Conservation (phyloP, 306 rosid species). For the Sesbania bispinosa region DNA sequence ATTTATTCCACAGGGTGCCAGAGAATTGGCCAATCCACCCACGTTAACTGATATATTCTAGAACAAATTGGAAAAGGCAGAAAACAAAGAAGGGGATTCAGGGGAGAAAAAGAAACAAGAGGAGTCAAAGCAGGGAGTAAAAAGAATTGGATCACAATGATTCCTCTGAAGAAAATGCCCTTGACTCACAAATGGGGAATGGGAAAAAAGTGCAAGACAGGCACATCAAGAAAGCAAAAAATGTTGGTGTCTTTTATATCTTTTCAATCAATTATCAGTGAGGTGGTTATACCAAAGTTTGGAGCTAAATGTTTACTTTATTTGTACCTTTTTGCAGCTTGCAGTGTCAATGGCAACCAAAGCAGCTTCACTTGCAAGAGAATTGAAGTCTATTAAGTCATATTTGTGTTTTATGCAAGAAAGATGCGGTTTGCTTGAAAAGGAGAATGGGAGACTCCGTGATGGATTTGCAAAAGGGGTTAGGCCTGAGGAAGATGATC, state of each 20-base stretch:
- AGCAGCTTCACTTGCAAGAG: slow-evolving; percentile 79
- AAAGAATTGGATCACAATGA: slow-evolving; percentile 63
- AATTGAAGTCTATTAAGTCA: slow-evolving; percentile 66
- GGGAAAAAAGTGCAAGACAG: slow-evolving; percentile 37
- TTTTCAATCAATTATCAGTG: background rate
- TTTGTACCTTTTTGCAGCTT: slow-evolving; percentile 52
- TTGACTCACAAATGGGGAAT: too few relatives aligned
- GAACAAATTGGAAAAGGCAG: slow-evolving; percentile 37
- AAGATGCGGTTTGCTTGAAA: slow-evolving; percentile 67
- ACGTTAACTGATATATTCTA: slow-evolving; percentile 75
- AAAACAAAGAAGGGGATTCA: slow-evolving; percentile 42
- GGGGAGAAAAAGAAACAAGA: too few relatives aligned
- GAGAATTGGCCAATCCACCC: slow-evolving; percentile 76
- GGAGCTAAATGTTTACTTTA: slow-evolving; percentile 15
- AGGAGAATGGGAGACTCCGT: slow-evolving; percentile 79
- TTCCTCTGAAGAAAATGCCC: slow-evolving; percentile 44
- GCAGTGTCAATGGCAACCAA: slow-evolving; percentile 87
- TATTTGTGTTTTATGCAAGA: slow-evolving; percentile 81
- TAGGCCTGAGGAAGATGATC: slow-evolving; percentile 91
- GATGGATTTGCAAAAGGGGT: slow-evolving; percentile 67
- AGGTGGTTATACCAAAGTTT: background rate
- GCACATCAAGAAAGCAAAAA: slow-evolving; percentile 77
- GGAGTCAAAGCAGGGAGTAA: slow-evolving; percentile 49
- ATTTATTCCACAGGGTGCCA: slow-evolving; percentile 60
- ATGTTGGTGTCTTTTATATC: slow-evolving; percentile 45